phyloP scores from a whole-genome alignment of 345 rosid genomes.

The Draba incana region DNA sequence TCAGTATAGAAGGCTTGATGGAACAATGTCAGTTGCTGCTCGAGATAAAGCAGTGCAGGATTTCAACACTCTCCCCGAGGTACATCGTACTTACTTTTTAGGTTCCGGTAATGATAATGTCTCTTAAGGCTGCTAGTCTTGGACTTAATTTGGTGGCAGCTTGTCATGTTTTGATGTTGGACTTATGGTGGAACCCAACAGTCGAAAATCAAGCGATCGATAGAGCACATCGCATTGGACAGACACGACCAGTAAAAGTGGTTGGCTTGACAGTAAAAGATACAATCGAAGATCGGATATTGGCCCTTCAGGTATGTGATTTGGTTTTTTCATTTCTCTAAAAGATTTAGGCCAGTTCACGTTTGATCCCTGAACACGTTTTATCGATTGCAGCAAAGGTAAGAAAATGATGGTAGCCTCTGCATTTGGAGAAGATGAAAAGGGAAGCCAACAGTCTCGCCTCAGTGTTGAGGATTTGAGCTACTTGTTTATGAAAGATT shows the following conservation, averaged over 20 bases:
- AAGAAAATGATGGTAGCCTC: slow-evolving; percentile 95
- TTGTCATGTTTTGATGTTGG: slow-evolving; percentile 83
- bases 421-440: slow-evolving; percentile 94
- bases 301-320: slow-evolving; percentile 75
- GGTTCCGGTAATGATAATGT: slow-evolving; percentile 96
- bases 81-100: slow-evolving; percentile 43
- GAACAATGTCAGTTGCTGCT: slow-evolving; percentile 93
- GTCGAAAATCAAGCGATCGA: slow-evolving; percentile 97
- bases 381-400: slow-evolving; percentile 64
- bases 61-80: slow-evolving; percentile 93
- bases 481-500: slow-evolving; percentile 81
- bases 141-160: slow-evolving; percentile 99
- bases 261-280: slow-evolving; percentile 83
- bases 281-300: slow-evolving; percentile 92
- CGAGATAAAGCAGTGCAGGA: slow-evolving; percentile 97
- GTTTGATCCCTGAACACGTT: slow-evolving; percentile 13
- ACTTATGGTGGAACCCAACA: slow-evolving; percentile 99
- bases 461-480: slow-evolving; percentile 84
- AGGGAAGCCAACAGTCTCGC: slow-evolving; percentile 70
- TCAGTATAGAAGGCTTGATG: slow-evolving; percentile 94
- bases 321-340: not conserved
- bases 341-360: slow-evolving; percentile 11
- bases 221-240: slow-evolving; percentile 98
- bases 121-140: slow-evolving; percentile 97
- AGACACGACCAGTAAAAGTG: slow-evolving; percentile 87